Percentiles rank a stretch among this genome's conserved stretches.
Conservation (phyloP, 257 asterid genomes). For the Fraxinus pennsylvanica region DNA sequence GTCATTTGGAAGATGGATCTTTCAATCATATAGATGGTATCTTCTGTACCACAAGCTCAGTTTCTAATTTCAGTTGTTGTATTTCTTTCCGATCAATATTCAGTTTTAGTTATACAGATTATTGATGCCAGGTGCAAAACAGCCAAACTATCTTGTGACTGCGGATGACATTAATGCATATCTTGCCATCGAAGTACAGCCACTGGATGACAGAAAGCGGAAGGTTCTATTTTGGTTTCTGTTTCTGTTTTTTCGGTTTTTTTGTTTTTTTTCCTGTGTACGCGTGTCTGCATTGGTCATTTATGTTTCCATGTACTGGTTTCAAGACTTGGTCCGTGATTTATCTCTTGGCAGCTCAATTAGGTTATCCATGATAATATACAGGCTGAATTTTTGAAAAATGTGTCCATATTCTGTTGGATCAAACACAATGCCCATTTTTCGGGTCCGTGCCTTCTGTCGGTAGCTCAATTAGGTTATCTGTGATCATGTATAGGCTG, state of each 20-base stretch:
- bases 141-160: constrained; percentile 87
- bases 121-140: constrained; percentile 79
- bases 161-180: constrained; percentile 90
- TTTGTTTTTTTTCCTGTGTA: background rate
- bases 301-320: background rate
- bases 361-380: background rate
- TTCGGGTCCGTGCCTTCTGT: background rate
- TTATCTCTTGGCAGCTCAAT: background rate
- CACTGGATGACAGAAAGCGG: constrained; percentile 94
- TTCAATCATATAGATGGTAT: constrained; percentile 86
- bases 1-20: constrained; percentile 95
- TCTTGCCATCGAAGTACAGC: constrained; percentile 98
- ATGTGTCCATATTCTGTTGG: background rate
- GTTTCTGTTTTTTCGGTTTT: background rate
- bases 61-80: background rate
- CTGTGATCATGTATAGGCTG: background rate
- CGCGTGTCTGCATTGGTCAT: background rate
- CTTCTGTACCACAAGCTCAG: constrained; percentile 15
- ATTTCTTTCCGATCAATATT: constrained; percentile 14
- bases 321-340: background rate
- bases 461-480: background rate
- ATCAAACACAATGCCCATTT: background rate
- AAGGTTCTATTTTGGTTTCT: constrained; percentile 51
- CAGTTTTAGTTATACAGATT: constrained; percentile 24
- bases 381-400: background rate